Conservation (phyloP, 2,329 filamentous ascomycete genomes). For the Bipolaris zeicola region DNA sequence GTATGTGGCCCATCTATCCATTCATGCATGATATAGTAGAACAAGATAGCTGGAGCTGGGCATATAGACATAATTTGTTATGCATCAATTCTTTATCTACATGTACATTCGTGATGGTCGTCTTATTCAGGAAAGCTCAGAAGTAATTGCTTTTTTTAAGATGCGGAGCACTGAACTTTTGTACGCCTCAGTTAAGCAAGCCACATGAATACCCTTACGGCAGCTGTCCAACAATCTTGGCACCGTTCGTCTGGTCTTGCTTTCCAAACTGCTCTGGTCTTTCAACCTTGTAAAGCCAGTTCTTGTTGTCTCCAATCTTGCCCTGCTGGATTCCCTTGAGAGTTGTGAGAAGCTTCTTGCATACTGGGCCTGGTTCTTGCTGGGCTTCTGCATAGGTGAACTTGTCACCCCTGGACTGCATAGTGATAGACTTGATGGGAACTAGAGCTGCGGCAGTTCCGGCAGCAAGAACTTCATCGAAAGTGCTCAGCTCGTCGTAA, state of each 20-base stretch:
- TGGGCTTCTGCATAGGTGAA: conserved; percentile 62
- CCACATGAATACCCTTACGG: conserved; percentile 23
- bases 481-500: conserved; percentile 66
- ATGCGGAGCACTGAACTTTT: neutral
- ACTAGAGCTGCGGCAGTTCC: conserved; percentile 91
- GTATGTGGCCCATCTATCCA: neutral
- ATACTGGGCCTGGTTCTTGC: conserved; percentile 75
- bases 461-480: conserved; percentile 85
- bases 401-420: conserved; percentile 62
- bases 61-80: neutral
- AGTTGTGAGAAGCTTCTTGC: conserved; percentile 71
- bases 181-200: neutral
- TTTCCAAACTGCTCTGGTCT: conserved; percentile 48
- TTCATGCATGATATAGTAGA: neutral
- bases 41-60: neutral
- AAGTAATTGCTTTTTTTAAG: neutral
- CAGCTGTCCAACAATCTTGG: conserved; percentile 44
- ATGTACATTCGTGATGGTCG: neutral
- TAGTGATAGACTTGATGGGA: conserved; percentile 88
- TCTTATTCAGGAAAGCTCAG: neutral
- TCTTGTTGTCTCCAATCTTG: conserved; percentile 75
- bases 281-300: conserved; percentile 65
- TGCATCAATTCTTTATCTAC: conserved; percentile 3
- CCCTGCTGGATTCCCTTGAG: conserved; percentile 87
- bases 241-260: conserved; percentile 21